These are phyloP conservation scores for Tetracentron sinense DNA, from an alignment of 164 flowering plant genomes.

Conservation along the genomic window DNA sequence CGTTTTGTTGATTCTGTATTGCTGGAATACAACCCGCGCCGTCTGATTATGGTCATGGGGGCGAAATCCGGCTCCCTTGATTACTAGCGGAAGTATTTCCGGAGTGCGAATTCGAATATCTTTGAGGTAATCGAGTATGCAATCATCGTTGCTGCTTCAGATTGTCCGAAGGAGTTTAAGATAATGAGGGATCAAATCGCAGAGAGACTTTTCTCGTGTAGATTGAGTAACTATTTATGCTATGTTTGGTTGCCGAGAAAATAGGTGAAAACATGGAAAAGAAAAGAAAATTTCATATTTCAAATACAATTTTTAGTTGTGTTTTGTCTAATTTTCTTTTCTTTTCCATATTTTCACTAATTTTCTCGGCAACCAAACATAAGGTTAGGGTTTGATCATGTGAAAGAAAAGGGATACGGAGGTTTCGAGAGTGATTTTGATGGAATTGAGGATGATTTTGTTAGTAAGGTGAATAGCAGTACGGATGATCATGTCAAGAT, in stretches of 20 bases:
- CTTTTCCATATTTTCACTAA: no score
- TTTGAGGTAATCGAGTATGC: slow-evolving; percentile 57
- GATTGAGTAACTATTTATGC: slow-evolving; percentile 33
- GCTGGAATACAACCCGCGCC: neutral
- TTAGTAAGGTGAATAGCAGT: slow-evolving; percentile 33
- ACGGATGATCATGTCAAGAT: slow-evolving; percentile 12
- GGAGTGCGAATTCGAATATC: slow-evolving; percentile 39
- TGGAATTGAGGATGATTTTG: no score
- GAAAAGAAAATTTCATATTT: no score
- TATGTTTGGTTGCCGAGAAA: no score
- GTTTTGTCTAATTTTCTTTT: no score
- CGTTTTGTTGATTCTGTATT: neutral
- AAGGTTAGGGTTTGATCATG: slow-evolving; percentile 41
- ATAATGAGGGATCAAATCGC: slow-evolving; percentile 54
- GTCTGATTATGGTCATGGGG: neutral
- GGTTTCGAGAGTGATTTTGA: no score
- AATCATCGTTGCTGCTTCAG: slow-evolving; percentile 60
- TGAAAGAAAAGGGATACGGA: slow-evolving; percentile 1
- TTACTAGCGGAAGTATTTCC: slow-evolving; percentile 54
- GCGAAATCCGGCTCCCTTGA: slow-evolving; percentile 22
- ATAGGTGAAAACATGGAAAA: no score
- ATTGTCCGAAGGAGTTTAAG: slow-evolving; percentile 54
- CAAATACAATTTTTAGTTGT: no score
- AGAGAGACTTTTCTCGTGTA: slow-evolving; percentile 50
- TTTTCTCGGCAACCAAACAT: no score